Base-by-base conservation (phyloP, 345 rosid genomes). In the Hirschfeldia incana region DNA sequence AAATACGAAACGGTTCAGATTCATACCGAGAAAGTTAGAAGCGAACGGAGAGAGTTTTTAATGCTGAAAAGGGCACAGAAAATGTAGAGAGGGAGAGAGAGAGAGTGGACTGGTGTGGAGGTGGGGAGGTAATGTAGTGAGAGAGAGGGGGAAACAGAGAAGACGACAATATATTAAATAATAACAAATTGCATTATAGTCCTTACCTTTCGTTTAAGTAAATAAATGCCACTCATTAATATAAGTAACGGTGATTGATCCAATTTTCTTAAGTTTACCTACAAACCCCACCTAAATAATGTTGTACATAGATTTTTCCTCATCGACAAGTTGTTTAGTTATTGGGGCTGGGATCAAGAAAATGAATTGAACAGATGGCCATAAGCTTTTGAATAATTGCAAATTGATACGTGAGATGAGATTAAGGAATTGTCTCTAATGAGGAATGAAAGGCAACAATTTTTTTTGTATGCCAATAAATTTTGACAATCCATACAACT, bases 1-100 rank as follows among this genome's bases (percentile, higher is more conserved):
- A 27, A 1, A 32, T 7, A 69, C n/a, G 3, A 36, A n/a, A 70
- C 32, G 65, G 11, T 77, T 77, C 70, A 5, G 36, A 11, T 69
- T 49, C 70, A 5, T 60, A 53, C 72, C 49, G 26, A 53, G 36
- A 28, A 77, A 64, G 37, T 12, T 12, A 46, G 67, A 78, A 71
- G 59, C 36, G 51, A 30, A 17, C 13, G 51, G 60, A 10, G 76
- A 51, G 55, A 46, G 46, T 26, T 21, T 64, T 39, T 16, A 11
- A 5, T 46, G 62, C 55, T 13, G 36, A 4, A 27, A 62, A 1
- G 55, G 6, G 13, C 51, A 32, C 15, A 77, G 27, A 53, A 6
- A 51, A 33, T 4, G 76, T 49, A 63, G 65, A 77, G 72, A 76
- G 27, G 51, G 72, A 76, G 27, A 64, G 61, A 60, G 21, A 46